Base-by-base conservation (phyloP, 768 basidiomycete genomes). In the Coprinopsis cinerea region DNA sequence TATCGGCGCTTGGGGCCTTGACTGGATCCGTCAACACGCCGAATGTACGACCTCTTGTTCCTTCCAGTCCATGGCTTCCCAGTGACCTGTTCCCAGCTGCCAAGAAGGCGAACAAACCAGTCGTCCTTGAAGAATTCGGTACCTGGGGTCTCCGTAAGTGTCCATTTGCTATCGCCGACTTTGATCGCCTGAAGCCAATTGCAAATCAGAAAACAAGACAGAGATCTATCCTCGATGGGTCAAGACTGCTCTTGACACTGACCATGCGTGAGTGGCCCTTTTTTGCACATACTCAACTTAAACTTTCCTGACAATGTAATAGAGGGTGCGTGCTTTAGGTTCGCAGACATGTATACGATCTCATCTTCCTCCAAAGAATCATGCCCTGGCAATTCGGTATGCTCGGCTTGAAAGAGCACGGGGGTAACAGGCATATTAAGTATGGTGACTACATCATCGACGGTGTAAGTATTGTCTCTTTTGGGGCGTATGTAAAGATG, bases 111-210 rank as follows among this genome's bases (percentile, higher is more conserved):
- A 72, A 74, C 55, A 85, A 86, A 60, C 82, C 83, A 0, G 71
- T 82, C 18, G 67, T 83, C 44, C 58, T 82, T 44, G 83, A 85
- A 57, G 83, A 84, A 55, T 84, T 83, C 56, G 82, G 82, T 6
- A 65, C 79, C 1, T 57, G 56, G 25, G 73, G 73, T 15, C 51
- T 73, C 2, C 60, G 76, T 78, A 53, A 45, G 68, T 59, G n/a
- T 11, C n/a, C 36, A 39, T 7, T 32, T 32, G 27, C 39, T 24
- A 6, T n/a, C 25, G 7, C 18, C n/a, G n/a, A 1, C 15, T 23
- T n/a, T 23, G n/a, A 17, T 9, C 32, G 13, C 26, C 17, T n/a
- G n/a, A 35, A 34, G 4, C 47, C 49, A 37, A 32, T 20, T 22
- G 5, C 22, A 2, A 24, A 25, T 1, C 40, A 78, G 76, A 67